A percentile compares a stretch with the other conserved stretches of the same genome.
Evolutionary conservation across 176 grass and related monocot species (phyloP).

Genomic region (Sorghum bicolor): Sorghum_bicolor_NCBIv3 NC_012872.2:2949001-2949500

Average conservation of each 20-base stretch:
- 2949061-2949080: conserved; percentile 37
- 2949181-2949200: not conserved
- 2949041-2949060: conserved; percentile 37
- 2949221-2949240: too few relatives aligned
- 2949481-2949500: conserved; percentile 99
- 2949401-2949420: conserved; percentile 42
- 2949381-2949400: conserved; percentile 21
- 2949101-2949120: not conserved
- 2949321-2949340: conserved; percentile 91
- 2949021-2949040: not conserved
- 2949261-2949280: conserved; percentile 41
- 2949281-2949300: conserved; percentile 42
- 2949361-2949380: conserved; percentile 68
- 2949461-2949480: conserved; percentile 68
- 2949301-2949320: conserved; percentile 75
- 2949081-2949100: not conserved
- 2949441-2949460: conserved; percentile 78
- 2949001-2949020: not conserved
- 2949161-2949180: not conserved
- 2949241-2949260: conserved; percentile 3
- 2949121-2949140: not conserved
- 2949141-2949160: not conserved
- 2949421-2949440: conserved; percentile 79
- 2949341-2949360: conserved; percentile 70
- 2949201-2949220: too few relatives aligned